A percentile compares a stretch with the other conserved stretches of the same genome.
These are phyloP conservation scores for Talaromyces sp. DNA, from an alignment of 2,329 filamentous ascomycete genomes.

Conservation along the genomic window DNA sequence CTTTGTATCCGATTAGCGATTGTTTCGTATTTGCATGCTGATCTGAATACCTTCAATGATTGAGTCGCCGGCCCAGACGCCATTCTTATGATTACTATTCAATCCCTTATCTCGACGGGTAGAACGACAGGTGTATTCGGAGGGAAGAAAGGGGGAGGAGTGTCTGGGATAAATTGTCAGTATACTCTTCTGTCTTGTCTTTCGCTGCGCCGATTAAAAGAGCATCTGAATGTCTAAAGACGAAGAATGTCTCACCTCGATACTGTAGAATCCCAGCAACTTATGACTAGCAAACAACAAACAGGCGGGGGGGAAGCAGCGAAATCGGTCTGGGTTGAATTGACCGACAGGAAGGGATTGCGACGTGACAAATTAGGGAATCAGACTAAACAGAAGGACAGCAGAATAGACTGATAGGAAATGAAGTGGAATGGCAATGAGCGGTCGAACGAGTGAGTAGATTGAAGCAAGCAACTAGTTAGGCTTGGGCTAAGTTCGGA, in stretches of 20 bases:
- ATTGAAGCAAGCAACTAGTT: background rate
- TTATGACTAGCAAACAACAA: background rate
- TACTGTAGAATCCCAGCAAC: background rate
- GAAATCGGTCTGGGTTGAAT: background rate
- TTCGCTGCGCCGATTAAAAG: background rate
- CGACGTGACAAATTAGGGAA: background rate
- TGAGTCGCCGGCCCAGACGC: constrained; percentile 83
- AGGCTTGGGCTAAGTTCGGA: constrained; percentile 1
- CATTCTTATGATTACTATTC: constrained; percentile 36
- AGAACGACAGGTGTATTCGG: background rate
- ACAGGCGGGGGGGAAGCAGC: background rate
- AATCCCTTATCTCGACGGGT: constrained; percentile 1
- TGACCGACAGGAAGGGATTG: background rate
- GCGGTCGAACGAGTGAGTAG: background rate
- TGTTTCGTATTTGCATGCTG: background rate
- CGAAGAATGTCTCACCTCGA: background rate
- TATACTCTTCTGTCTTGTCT: background rate
- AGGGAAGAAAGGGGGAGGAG: background rate
- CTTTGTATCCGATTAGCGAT: constrained; percentile 50
- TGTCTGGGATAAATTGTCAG: background rate
- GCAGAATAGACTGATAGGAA: background rate
- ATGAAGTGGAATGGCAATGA: background rate
- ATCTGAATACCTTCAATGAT: constrained; percentile 72
- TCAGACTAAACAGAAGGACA: background rate
- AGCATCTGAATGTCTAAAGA: background rate